Evolutionary conservation across 2,329 filamentous ascomycete species (phyloP), one percentile per base, ranked within the genome.

Genomic region (Cladorrhinum sp.): DNA sequence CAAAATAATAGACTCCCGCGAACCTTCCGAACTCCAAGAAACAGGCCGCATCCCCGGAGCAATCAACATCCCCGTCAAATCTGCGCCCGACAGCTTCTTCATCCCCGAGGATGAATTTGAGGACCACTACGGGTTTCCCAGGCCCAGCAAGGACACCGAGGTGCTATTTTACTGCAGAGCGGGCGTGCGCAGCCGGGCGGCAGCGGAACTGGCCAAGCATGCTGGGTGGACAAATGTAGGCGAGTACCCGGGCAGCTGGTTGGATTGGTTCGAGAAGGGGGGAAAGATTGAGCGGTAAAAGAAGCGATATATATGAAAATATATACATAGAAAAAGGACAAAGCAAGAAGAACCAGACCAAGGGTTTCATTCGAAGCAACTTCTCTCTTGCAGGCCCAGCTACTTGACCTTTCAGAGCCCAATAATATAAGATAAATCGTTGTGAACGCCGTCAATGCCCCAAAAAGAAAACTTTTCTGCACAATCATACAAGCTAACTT

Each of bases 91-190:
- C 74, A 88, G 88, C 61, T 87, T 96, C 69, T 89, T 92, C 74
- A 81, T 97, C 7, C 73, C 81, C 0, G 79, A 82, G 0, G 89
- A 91, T 12, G 92, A 96, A 65, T 98, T 98, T 71, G 84, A 90
- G 71, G 90, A 92, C 62, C 78, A 88, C 16, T 93, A 92, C 74
- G 93, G 92, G 3, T 96, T 90, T 70, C 77, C 81, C 61, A 89
- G 91, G 62, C 93, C 81, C 0, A 68, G 69, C 2, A 78, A 78
- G 62, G 79, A 84, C 50, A 73, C 75, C 29, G 79, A 84, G 65
- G 73, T 96, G 13, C 81, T 98, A 3, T 95, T 98, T 70, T 98
- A 96, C 75, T 99, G 95, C 77, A 96, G 92, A 78, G 88, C 93
- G 0, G 95, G 95, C 1, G 91, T 98, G 65, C 81, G 95, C 71